Base-by-base conservation (phyloP, 306 rosid species). In the Herpetospermum pedunculosum region DNA sequence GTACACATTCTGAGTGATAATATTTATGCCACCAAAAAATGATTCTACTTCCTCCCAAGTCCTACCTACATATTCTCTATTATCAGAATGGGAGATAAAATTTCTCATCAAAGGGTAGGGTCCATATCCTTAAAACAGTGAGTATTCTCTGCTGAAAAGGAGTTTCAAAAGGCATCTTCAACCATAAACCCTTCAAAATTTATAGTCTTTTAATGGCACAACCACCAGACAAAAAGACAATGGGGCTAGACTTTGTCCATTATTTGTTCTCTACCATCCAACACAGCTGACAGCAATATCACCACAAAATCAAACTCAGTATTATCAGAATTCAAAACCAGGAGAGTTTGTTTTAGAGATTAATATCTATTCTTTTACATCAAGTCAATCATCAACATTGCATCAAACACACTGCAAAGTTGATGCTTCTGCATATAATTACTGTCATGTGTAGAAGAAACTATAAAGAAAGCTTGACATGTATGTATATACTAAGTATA, bases 211-310 rank as follows among this genome's bases (percentile, higher is more conserved):
- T 19, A 25, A 68, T 41, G 54, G 54, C 73, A 68, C 52, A 68
- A 70, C 58, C 74, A 70, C 74, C 57, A 25, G 74, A 70, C 74
- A 46, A 70, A 15, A 44, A 47, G 74, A 70, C 74, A 46, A 28
- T 70, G 57, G 26, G 26, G 16, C 3, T 8, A 6, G 34, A 25
- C 1, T 41, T 69, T 16, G 57, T 18, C 52, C 46, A 70, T 46
- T 26, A n/a, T 46, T 15, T 46, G 55, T 46, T 41, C 43, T 26
- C 57, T 44, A 70, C 35, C 57, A 70, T 29, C 74, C 58, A 70
- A 70, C 74, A 28, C 57, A 6, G 25, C 46, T 44, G 57, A 70
- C 41, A 28, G 74, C 35, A 28, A 70, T 70, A 44, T 70, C 21
- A 18, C 15, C 74, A 69, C 57, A 70, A 46, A 28, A 28, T 29